phyloP scores from a whole-genome alignment of 306 rosid species.

The Rosa multiflora region DNA sequence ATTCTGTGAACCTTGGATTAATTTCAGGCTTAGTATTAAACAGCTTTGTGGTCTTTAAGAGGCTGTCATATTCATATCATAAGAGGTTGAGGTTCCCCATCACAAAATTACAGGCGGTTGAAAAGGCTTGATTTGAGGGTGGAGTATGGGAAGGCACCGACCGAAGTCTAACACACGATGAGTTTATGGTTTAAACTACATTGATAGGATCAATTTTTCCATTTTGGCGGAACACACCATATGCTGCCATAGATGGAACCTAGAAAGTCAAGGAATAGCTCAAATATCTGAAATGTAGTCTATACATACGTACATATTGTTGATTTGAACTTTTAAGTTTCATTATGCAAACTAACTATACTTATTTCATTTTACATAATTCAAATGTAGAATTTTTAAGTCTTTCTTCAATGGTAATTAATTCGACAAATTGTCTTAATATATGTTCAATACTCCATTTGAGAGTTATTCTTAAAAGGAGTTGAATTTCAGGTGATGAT shows the following conservation, averaged over 20 bases:
- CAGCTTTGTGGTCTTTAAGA: neutral
- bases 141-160: neutral
- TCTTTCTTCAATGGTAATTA: neutral
- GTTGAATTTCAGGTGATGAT: neutral
- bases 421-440: too few relatives aligned
- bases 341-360: neutral
- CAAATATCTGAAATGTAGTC: neutral
- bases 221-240: neutral
- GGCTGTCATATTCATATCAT: neutral
- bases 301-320: neutral
- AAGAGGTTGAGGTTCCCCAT: neutral
- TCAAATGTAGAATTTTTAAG: too few relatives aligned
- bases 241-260: neutral
- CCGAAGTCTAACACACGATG: constrained; percentile 1
- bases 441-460: too few relatives aligned
- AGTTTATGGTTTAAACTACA: constrained; percentile 7
- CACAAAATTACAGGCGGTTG: constrained; percentile 2
- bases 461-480: neutral
- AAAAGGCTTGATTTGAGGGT: constrained; percentile 2
- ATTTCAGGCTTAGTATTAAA: neutral
- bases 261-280: neutral
- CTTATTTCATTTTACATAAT: too few relatives aligned
- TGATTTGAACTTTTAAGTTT: neutral
- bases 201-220: neutral
- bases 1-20: constrained; percentile 12